phyloP scores from a whole-genome alignment of 2,329 filamentous ascomycete species.

The Fusarium globosum region DNA sequence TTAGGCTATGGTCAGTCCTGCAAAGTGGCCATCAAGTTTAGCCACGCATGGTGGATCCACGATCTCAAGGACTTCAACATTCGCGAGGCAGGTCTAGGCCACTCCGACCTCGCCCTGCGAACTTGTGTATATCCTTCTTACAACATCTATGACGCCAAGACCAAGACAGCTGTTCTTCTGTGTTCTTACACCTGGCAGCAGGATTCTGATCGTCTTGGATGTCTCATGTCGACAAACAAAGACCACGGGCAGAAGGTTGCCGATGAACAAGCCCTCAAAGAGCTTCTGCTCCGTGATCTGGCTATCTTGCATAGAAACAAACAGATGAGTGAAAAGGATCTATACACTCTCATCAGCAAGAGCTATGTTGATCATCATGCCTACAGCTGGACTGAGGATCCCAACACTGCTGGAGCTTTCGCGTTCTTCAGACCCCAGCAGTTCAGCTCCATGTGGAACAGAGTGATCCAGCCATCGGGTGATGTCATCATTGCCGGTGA shows the following conservation, averaged over 20 bases:
- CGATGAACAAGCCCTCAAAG: constrained; percentile 2
- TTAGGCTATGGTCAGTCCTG: constrained; percentile 3
- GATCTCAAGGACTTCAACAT: constrained; percentile 7
- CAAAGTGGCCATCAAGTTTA: constrained; percentile 20
- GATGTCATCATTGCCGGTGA: constrained; percentile 24
- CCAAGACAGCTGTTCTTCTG: constrained; percentile 8
- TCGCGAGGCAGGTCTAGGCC: neutral
- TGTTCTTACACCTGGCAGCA: constrained; percentile 19
- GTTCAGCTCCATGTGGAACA: constrained; percentile 18
- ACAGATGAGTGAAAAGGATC: neutral
- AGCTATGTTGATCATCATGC: constrained; percentile 10
- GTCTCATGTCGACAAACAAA: neutral
- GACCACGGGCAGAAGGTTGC: neutral
- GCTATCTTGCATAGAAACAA: neutral
- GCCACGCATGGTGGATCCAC: constrained; percentile 10
- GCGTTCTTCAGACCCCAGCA: constrained; percentile 22
- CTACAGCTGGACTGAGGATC: neutral
- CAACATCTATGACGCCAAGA: neutral
- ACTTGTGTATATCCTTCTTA: constrained; percentile 19
- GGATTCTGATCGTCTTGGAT: constrained; percentile 9
- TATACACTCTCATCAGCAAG: neutral
- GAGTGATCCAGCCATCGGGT: constrained; percentile 17
- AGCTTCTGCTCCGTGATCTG: neutral
- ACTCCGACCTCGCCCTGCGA: neutral
- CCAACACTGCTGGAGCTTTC: constrained; percentile 20